Conservation (phyloP, 2,329 filamentous ascomycete genomes). For the Paecilomyces formosus region DNA sequence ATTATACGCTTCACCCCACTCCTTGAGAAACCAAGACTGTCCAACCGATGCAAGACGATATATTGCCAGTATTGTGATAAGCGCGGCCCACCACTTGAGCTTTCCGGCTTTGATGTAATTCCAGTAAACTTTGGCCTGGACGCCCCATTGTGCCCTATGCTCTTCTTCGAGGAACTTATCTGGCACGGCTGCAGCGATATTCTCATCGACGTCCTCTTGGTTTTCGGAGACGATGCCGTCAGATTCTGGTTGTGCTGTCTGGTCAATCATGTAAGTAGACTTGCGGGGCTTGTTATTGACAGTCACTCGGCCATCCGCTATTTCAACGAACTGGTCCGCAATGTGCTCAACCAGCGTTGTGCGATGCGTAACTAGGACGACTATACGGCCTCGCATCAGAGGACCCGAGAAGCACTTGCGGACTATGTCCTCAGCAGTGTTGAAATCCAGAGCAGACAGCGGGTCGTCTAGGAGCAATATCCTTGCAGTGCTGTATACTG, state of each 20-base stretch:
- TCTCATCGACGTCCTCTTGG: conserved; percentile 33
- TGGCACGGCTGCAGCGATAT: conserved; percentile 46
- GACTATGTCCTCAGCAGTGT: conserved; percentile 57
- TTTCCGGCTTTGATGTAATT: conserved; percentile 77
- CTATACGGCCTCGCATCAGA: conserved; percentile 46
- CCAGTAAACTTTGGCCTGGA: conserved; percentile 72
- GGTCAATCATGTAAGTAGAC: conserved; percentile 29
- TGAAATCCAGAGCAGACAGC: conserved; percentile 54
- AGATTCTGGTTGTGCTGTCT: conserved; percentile 6
- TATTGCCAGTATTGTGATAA: conserved; percentile 55
- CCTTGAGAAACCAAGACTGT: conserved; percentile 74
- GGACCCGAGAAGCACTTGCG: conserved; percentile 49
- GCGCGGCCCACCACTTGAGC: conserved; percentile 61
- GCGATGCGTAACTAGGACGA: conserved; percentile 58
- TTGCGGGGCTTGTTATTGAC: conserved; percentile 41
- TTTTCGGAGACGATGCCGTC: conserved; percentile 13
- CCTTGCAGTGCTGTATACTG: conserved; percentile 50
- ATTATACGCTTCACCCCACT: conserved; percentile 73
- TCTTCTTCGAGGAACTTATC: conserved; percentile 78
- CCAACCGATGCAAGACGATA: conserved; percentile 59
- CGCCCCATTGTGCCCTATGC: conserved; percentile 63
- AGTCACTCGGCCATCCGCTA: conserved; percentile 53
- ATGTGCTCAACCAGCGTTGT: conserved; percentile 65
- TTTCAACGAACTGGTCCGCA: conserved; percentile 65
- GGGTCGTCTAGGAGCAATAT: conserved; percentile 54